A percentile compares a stretch with the other conserved stretches of the same genome.
Evolutionary conservation across 805 yeast genomes (phyloP).

Genomic region (Pichia thaimueangensis): DNA sequence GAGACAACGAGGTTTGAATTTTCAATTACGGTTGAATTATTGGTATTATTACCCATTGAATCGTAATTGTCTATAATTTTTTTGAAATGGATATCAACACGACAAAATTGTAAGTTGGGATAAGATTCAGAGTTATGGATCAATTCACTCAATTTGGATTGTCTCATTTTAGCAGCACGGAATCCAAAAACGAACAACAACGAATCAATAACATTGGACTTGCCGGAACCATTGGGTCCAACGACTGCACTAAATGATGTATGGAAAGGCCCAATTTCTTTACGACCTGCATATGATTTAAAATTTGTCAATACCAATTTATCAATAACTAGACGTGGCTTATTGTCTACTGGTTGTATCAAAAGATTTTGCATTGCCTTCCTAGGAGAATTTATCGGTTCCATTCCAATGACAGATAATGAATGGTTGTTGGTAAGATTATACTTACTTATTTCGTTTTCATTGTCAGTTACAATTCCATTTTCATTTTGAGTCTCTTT

Average conservation of each 20-base stretch:
- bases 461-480: too few species aligned
- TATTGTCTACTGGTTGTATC: slow-evolving; percentile 1
- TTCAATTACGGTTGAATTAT: slow-evolving; percentile 40
- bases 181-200: slow-evolving; percentile 96
- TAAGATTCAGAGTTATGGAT: slow-evolving; percentile 83
- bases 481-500: too few species aligned
- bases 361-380: slow-evolving; percentile 4
- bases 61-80: slow-evolving; percentile 54
- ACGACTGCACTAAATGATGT: slow-evolving; percentile 93
- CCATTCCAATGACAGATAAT: slow-evolving; percentile 14
- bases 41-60: slow-evolving; percentile 15
- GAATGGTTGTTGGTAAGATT: neutral
- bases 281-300: slow-evolving; percentile 93
- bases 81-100: slow-evolving; percentile 85
- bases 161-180: slow-evolving; percentile 95
- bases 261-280: slow-evolving; percentile 91
- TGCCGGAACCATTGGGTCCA: slow-evolving; percentile 98
- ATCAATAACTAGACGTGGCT: slow-evolving; percentile 62
- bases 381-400: slow-evolving; percentile 13
- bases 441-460: too few species aligned
- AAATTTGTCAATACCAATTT: slow-evolving; percentile 74
- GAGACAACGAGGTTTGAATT: slow-evolving; percentile 62
- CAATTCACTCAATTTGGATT: slow-evolving; percentile 83
- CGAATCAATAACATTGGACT: slow-evolving; percentile 96
- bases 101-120: slow-evolving; percentile 64